These are phyloP conservation scores for Saccharomycopsis guyanensis DNA, from an alignment of 805 yeast genomes.

Conservation along the genomic window DNA sequence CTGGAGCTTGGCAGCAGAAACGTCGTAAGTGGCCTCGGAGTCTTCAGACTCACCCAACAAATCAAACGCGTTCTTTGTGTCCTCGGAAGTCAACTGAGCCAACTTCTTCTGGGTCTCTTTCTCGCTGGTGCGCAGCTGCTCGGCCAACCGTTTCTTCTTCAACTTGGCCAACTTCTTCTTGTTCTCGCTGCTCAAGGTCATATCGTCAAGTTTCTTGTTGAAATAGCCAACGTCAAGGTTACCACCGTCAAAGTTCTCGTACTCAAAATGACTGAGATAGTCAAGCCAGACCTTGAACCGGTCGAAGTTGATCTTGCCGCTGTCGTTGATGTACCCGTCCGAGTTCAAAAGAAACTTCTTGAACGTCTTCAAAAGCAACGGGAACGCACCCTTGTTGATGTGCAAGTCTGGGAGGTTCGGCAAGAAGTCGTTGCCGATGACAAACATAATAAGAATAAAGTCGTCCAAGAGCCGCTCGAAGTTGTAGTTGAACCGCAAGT, in stretches of 20 bases:
- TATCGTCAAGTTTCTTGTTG: conserved; percentile 73
- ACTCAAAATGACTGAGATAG: conserved; percentile 69
- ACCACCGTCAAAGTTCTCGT: conserved; percentile 75
- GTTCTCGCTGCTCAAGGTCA: conserved; percentile 64
- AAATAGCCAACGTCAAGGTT: conserved; percentile 89
- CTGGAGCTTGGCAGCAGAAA: conserved; percentile 1
- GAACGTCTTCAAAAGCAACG: conserved; percentile 82
- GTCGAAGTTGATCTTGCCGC: conserved; percentile 70
- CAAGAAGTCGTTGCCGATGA: conserved; percentile 95
- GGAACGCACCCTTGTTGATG: conserved; percentile 93
- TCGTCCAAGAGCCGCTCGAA: conserved; percentile 91
- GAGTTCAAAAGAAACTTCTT: conserved; percentile 64
- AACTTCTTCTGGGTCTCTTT: conserved; percentile 32
- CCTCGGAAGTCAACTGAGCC: conserved; percentile 11
- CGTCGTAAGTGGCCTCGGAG: not conserved
- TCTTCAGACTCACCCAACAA: conserved; percentile 21
- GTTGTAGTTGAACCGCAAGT: conserved; percentile 57
- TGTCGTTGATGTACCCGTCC: conserved; percentile 80
- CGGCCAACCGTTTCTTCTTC: conserved; percentile 67
- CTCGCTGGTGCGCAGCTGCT: conserved; percentile 21
- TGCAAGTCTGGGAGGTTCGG: conserved; percentile 94
- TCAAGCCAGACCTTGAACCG: conserved; percentile 72
- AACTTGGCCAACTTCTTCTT: conserved; percentile 59
- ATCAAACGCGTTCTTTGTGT: conserved; percentile 7
- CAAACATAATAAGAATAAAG: conserved; percentile 83